Conservation (phyloP, 306 rosid species). For the barrel medic (Medicago truncatula) region DNA sequence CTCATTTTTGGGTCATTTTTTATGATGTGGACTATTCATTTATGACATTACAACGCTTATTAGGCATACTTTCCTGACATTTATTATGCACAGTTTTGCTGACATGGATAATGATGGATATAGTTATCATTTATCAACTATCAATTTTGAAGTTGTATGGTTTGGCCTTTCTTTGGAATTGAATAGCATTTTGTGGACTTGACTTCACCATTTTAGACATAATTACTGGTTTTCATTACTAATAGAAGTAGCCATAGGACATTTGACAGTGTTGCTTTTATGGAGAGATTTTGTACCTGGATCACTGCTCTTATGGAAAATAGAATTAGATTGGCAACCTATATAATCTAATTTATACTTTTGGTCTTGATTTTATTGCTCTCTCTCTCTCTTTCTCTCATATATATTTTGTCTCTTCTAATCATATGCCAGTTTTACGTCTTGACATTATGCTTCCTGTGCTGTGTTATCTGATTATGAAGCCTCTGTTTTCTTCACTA, state of each 20-base stretch:
- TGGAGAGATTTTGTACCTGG: conserved; percentile 29
- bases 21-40: too few relatives aligned
- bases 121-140: background rate
- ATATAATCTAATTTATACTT: background rate
- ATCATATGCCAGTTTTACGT: conserved; percentile 31
- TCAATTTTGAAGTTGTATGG: conserved; percentile 21
- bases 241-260: conserved; percentile 22
- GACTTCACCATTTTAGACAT: conserved; percentile 3
- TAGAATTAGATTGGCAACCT: conserved; percentile 12
- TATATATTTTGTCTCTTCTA: background rate
- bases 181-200: conserved; percentile 26
- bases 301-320: conserved; percentile 13
- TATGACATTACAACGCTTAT: too few relatives aligned
- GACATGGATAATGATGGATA: conserved; percentile 2
- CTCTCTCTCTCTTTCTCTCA: background rate
- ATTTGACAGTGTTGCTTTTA: conserved; percentile 22
- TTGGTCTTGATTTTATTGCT: background rate
- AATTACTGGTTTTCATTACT: conserved; percentile 24
- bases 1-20: too few relatives aligned
- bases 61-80: too few relatives aligned
- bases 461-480: conserved; percentile 29
- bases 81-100: too few relatives aligned
- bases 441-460: conserved; percentile 24
- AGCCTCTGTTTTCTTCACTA: conserved; percentile 31
- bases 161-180: conserved; percentile 32